These are phyloP conservation scores for Thozetella sp. DNA, from an alignment of 495 filamentous ascomycete genomes.

Conservation along the genomic window DNA sequence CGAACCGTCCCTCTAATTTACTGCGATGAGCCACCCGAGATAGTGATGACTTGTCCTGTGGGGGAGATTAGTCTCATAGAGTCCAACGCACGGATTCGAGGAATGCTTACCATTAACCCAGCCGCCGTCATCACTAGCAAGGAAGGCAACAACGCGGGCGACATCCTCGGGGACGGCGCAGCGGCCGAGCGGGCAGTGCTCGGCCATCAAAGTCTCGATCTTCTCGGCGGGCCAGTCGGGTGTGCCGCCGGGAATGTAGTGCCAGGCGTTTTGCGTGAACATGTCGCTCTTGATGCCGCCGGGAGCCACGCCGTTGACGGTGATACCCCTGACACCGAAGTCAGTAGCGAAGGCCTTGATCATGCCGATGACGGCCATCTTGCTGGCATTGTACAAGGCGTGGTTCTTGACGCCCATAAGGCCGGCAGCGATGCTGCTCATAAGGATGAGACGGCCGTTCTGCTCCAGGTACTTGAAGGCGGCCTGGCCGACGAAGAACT, in stretches of 20 bases:
- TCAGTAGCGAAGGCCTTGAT: conserved; percentile 74
- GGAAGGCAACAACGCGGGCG: conserved; percentile 58
- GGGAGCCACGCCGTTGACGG: conserved; percentile 75
- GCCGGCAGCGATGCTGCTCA: conserved; percentile 54
- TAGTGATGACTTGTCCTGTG: conserved; percentile 31
- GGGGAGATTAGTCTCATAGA: conserved; percentile 5
- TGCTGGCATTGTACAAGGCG: conserved; percentile 74
- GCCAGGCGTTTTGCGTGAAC: conserved; percentile 67
- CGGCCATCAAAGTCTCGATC: conserved; percentile 36
- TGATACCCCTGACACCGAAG: conserved; percentile 72
- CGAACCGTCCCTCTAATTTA: conserved; percentile 6
- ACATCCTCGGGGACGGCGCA: conserved; percentile 57
- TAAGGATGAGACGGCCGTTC: conserved; percentile 69
- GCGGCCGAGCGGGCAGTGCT: conserved; percentile 29
- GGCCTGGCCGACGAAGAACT: conserved; percentile 84
- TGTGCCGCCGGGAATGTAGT: conserved; percentile 56
- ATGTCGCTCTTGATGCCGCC: conserved; percentile 82
- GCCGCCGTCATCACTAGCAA: conserved; percentile 58
- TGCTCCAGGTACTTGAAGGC: conserved; percentile 69
- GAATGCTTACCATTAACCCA: conserved; percentile 59
- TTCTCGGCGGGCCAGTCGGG: conserved; percentile 24
- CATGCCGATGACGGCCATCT: conserved; percentile 80
- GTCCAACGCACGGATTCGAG: neutral
- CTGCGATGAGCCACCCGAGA: conserved; percentile 35
- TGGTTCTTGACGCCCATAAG: conserved; percentile 67